Evolutionary conservation across 345 rosid genomes (phyloP), one percentile per base, ranked within the genome.

Genomic region (Moricandia moricandioides): DNA sequence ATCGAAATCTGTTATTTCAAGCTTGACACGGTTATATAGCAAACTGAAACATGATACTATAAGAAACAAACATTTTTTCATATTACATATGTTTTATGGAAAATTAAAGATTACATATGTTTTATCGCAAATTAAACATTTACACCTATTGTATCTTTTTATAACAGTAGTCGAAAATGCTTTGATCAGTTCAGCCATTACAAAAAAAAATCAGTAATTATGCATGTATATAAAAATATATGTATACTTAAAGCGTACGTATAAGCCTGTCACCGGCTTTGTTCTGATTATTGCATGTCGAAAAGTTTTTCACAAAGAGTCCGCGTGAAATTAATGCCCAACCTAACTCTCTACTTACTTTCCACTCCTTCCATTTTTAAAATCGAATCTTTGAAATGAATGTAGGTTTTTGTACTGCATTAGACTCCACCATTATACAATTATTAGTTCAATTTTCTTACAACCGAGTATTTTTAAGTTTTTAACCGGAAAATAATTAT

Each of bases 281-380:
- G n/a, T 37, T 73, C 56, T 63, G 70, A 55, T 58, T 39, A 39
- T 39, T 65, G 57, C 62, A 34, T 62, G 33, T 37, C 37, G 7
- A 37, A 40, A 18, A 40, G 43, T 24, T 24, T 77, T 76, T 56
- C 52, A 64, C 61, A 24, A 74, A 64, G 57, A 56, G 57, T 76
- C 35, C 71, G 71, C 71, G 71, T 77, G 80, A 70, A 21, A 21
- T 77, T 70, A 77, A 70, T 77, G 67, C 75, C 24, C 65, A 37
- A 64, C 80, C 76, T 70, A 70, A 69, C 21, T 43, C 21, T 43
- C 66, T 64, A 31, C 40, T 70, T 56, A 70, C 21, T 64, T 70
- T 14, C 71, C 61, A 64, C 43, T 70, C 17, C 5, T 62, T 18
- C 70, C 8, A 18, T 27, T 70, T 66, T 49, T 0, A 29, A 68